Base-by-base conservation (phyloP, 345 rosid genomes). In the Populus simonii region DNA sequence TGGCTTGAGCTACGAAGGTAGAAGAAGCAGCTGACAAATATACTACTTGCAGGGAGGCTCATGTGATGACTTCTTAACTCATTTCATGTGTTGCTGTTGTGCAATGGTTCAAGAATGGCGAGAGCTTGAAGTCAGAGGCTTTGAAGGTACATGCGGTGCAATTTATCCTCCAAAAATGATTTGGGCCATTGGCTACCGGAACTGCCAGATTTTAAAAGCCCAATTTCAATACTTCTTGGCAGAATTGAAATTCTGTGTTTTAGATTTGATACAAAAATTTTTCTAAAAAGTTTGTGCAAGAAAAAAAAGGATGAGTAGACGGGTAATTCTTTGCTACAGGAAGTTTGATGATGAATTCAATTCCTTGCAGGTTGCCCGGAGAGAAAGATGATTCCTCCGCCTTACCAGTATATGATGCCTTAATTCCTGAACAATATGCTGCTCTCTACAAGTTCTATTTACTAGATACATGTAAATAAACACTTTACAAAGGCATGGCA, bases 321-420 rank as follows among this genome's bases (percentile, higher is more conserved):
- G 51, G 16, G 4, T 2, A 45, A 13, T 15, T 45, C 51, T 45
- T 4, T 45, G 51, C 6, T 0, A 12, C 51, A 12, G 18, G 51
- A 47, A 47, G 51, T 47, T 47, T 7, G 25, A 9, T 3, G 63
- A 57, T n/a, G 63, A 39, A 49, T 75, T 36, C 25, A 68, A 4
- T 38, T 70, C 45, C 67, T 57, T 75, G 75, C 86, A 87, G 82
- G 79, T 49, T 79, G 86, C 33, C 79, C 41, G 63, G 83, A 75
- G 29, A 77, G 82, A 66, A 77, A 80, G 38, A 81, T 84, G 86
- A 81, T 76, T 74, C 87, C 89, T 55, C 89, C 84, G 17, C 85
- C 85, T 7, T 81, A 66, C 71, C 88, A 87, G 27, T 77, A 79
- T 71, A 85, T 87, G 88, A 83, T 76, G 72, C 86, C 85, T 18